Percentiles rank a stretch among this genome's conserved stretches.
Conservation (phyloP, 1,284 basidiomycete species). For the Hymenochaete sp. region DNA sequence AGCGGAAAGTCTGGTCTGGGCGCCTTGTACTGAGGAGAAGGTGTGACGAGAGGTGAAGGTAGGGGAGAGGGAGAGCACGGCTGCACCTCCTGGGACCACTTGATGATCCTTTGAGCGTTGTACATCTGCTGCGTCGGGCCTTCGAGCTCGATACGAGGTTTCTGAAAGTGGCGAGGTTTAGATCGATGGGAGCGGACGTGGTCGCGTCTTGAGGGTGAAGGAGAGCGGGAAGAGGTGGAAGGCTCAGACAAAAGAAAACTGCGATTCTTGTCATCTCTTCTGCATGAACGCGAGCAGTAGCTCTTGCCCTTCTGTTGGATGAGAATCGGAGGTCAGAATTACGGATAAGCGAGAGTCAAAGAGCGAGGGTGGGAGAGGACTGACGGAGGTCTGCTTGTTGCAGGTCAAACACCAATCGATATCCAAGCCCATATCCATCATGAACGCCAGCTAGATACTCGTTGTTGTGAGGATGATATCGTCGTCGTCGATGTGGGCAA, state of each 20-base stretch:
- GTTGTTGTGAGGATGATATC: constrained; percentile 17
- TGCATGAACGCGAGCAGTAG: constrained; percentile 52
- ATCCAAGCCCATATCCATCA: constrained; percentile 37
- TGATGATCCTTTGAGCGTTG: too few species aligned
- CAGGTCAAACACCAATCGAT: constrained; percentile 62
- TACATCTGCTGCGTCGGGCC: too few species aligned
- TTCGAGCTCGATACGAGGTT: too few species aligned
- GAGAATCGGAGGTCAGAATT: background rate
- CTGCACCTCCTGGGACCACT: too few species aligned
- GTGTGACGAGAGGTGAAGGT: too few species aligned
- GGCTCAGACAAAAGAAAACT: constrained; percentile 1
- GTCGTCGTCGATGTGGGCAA: background rate
- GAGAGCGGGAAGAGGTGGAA: constrained; percentile 8
- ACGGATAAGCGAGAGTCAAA: constrained; percentile 19
- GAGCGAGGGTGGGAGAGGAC: constrained; percentile 22
- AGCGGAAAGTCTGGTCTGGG: too few species aligned
- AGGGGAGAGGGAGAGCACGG: too few species aligned
- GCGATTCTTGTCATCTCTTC: constrained; percentile 6
- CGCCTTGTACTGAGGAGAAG: too few species aligned
- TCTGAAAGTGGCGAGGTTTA: too few species aligned
- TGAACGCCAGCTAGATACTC: constrained; percentile 12
- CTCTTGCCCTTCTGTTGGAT: constrained; percentile 34
- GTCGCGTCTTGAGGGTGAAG: too few species aligned
- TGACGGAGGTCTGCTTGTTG: constrained; percentile 41
- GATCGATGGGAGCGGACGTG: too few species aligned